These are phyloP conservation scores for Tillandsia leiboldiana DNA, from an alignment of 176 grass and related monocot genomes.

Conservation along the genomic window DNA sequence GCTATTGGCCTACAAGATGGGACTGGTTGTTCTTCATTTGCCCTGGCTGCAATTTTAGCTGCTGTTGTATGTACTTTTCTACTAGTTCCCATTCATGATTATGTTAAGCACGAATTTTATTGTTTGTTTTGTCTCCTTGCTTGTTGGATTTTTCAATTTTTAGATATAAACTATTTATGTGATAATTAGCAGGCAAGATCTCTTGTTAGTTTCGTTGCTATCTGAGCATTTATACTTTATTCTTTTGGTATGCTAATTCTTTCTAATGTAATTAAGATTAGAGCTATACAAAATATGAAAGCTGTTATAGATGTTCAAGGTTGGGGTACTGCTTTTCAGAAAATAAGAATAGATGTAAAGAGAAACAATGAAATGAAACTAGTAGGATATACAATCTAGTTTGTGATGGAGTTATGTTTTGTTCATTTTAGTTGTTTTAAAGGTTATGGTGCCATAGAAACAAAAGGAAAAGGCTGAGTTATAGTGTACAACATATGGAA, in stretches of 20 bases:
- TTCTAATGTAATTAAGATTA: neutral
- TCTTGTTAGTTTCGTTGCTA: neutral
- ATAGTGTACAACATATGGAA: too few relatives aligned
- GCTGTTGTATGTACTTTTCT: slow-evolving; percentile 55
- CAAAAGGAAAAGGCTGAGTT: neutral
- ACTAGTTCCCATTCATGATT: slow-evolving; percentile 7
- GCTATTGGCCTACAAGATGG: slow-evolving; percentile 83
- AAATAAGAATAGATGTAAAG: neutral
- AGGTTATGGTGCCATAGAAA: neutral
- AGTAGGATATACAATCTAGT: neutral
- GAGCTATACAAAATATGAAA: neutral
- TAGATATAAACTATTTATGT: neutral
- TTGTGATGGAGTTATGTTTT: neutral
- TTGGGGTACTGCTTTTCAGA: neutral
- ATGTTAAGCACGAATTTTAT: slow-evolving; percentile 3
- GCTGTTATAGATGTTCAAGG: neutral
- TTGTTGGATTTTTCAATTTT: neutral
- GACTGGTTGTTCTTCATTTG: slow-evolving; percentile 54
- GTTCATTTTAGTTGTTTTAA: neutral
- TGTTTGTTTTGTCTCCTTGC: neutral
- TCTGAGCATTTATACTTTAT: neutral
- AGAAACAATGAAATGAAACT: neutral
- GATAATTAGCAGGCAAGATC: neutral
- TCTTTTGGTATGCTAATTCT: neutral
- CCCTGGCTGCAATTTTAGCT: slow-evolving; percentile 76